These are phyloP conservation scores for Capsicum rhomboideum DNA, from an alignment of 257 asterid species.

Conservation along the genomic window DNA sequence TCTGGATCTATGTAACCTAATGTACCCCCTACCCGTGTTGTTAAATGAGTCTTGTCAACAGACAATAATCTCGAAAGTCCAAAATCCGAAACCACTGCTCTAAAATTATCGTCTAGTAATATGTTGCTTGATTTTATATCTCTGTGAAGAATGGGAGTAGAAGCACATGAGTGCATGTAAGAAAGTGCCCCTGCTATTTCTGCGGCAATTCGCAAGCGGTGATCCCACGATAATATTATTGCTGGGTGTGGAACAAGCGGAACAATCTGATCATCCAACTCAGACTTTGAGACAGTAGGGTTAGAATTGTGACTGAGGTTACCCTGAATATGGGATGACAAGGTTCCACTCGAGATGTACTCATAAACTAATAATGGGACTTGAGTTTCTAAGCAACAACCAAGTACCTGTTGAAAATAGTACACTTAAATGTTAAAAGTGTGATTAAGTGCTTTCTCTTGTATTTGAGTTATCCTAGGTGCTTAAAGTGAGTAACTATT, in stretches of 20 bases:
- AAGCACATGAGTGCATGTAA: conserved; percentile 30
- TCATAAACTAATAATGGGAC: neutral
- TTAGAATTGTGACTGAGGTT: neutral
- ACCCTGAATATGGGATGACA: neutral
- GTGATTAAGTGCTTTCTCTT: neutral
- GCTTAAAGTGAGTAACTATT: neutral
- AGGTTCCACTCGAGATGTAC: neutral
- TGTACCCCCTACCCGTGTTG: conserved; percentile 27
- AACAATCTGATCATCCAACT: neutral
- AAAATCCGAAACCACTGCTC: conserved; percentile 30
- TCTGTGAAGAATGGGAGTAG: conserved; percentile 28
- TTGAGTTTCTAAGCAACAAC: neutral
- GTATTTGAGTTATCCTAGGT: neutral
- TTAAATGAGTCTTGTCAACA: conserved; percentile 8
- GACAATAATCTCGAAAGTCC: conserved; percentile 29
- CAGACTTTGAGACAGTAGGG: neutral
- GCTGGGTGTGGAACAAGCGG: neutral
- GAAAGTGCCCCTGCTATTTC: conserved; percentile 36
- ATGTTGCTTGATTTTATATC: conserved; percentile 36
- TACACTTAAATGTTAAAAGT: neutral
- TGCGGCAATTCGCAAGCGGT: conserved; percentile 26
- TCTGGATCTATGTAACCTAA: conserved; percentile 35
- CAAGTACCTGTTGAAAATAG: neutral
- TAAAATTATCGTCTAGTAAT: conserved; percentile 23
- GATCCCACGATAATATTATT: conserved; percentile 16